Evolutionary conservation across 2,329 filamentous ascomycete genomes (phyloP), one percentile per base, ranked within the genome.

Genomic region (Fusarium camptoceras): DNA sequence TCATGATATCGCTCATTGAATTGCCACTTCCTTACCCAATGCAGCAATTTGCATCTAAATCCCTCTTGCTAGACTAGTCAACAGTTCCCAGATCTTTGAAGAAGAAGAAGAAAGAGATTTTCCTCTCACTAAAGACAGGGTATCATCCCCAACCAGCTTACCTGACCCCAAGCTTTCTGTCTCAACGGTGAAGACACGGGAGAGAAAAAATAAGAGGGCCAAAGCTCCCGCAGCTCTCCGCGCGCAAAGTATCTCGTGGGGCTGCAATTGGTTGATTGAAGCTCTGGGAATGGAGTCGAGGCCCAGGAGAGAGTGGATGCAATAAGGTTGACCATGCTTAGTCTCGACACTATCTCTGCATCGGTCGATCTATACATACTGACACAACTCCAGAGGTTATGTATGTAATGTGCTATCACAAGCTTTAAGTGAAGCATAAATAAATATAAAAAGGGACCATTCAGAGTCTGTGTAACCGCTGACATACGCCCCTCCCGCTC

Each of bases 291-390:
- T 55, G 56, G 59, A 62, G 42, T 58, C 64, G 49, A 54, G 50
- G 20, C 55, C 61, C 64, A 61, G 67, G 64, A 39, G 58, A 65
- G 57, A 71, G 72, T 75, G 72, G 72, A 55, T 63, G 56, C 48
- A 62, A 49, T 62, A 30, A 64, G 53, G 43, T 57, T 58, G 58
- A 44, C 53, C 42, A 58, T 57, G 44, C 37, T 44, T 66, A 64
- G 58, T 55, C 51, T 61, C 56, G 63, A 57, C 65, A 65, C 67
- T 66, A 69, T 73, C 57, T 62, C 39, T 59, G 49, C 49, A 71
- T 68, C 58, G 53, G 64, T 70, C 66, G 57, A 70, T 70, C 53
- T 43, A 24, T 24, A 24, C 15, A 27, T 51, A 27, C 10, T 22
- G 49, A 51, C 34, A 27, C 15, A 41, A 41, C 20, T 27, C 18